Percentiles rank a stretch among this genome's conserved stretches.
Conservation (phyloP, 2,329 filamentous ascomycete genomes). For the Amphichorda felina region DNA sequence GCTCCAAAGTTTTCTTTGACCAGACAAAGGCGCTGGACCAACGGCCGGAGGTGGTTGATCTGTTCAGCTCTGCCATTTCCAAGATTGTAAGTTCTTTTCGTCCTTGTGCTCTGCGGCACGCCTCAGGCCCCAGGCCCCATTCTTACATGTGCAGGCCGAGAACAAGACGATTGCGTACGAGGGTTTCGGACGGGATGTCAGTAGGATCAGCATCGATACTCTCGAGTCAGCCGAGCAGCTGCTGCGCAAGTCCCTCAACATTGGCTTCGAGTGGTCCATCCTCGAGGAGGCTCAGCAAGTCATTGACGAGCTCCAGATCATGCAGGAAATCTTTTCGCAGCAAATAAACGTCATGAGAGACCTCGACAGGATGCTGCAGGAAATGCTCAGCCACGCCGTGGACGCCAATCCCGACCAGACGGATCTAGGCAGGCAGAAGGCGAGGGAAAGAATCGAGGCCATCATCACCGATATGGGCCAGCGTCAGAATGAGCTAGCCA, state of each 20-base stretch:
- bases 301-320: constrained; percentile 8
- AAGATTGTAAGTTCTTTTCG: constrained; percentile 6
- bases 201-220: constrained; percentile 12
- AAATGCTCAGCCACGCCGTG: not conserved
- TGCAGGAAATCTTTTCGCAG: constrained; percentile 8
- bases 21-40: constrained; percentile 7
- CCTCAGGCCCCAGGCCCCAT: not conserved
- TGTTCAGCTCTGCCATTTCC: constrained; percentile 9
- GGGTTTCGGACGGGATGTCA: constrained; percentile 8
- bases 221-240: constrained; percentile 12
- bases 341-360: constrained; percentile 6
- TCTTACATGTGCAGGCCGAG: constrained; percentile 4
- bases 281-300: constrained; percentile 8
- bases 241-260: constrained; percentile 9
- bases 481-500: constrained; percentile 9
- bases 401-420: not conserved
- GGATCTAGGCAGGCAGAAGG: constrained; percentile 2
- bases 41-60: constrained; percentile 8
- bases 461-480: constrained; percentile 7
- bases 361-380: constrained; percentile 8
- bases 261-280: constrained; percentile 8
- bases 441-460: constrained; percentile 6
- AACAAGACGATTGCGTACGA: constrained; percentile 7
- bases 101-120: too few species aligned
- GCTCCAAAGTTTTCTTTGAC: constrained; percentile 9